phyloP scores from a whole-genome alignment of 1,284 basidiomycete species.

The Cutaneotrichosporon sp. region DNA sequence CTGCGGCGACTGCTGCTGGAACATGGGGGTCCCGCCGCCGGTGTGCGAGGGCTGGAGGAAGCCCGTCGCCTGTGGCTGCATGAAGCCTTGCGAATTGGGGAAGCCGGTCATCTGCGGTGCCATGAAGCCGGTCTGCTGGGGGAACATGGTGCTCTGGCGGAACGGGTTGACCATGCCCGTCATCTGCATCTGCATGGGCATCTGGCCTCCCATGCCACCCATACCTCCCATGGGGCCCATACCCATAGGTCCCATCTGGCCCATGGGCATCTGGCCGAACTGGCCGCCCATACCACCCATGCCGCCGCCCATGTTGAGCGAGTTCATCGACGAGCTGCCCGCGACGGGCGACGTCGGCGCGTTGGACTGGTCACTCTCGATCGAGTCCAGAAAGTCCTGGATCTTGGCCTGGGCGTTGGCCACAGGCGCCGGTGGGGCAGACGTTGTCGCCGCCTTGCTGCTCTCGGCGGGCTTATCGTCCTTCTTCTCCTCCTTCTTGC shows the following conservation, averaged over 20 bases:
- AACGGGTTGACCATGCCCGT: conserved; percentile 67
- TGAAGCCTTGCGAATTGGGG: conserved; percentile 58
- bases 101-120: conserved; percentile 66
- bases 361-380: conserved; percentile 71
- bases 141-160: conserved; percentile 58
- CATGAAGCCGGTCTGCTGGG: conserved; percentile 60
- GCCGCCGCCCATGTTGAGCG: conserved; percentile 6
- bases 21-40: conserved; percentile 64
- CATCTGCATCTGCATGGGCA: conserved; percentile 32
- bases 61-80: conserved; percentile 1
- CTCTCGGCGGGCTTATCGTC: conserved; percentile 17
- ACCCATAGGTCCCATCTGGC: conserved; percentile 10
- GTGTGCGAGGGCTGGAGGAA: conserved; percentile 55
- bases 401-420: conserved; percentile 54
- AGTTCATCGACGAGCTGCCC: neutral
- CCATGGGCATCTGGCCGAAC: conserved; percentile 6
- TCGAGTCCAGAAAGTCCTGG: conserved; percentile 88
- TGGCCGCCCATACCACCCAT: no score
- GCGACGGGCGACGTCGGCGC: neutral
- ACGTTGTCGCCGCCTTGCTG: conserved; percentile 20
- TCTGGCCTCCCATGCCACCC: conserved; percentile 12
- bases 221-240: neutral
- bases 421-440: conserved; percentile 31
- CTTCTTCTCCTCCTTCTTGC: conserved; percentile 14
- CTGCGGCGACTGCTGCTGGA: conserved; percentile 61